Evolutionary conservation across 306 rosid genomes (phyloP).

Genomic region (Cyamopsis tetragonoloba): DNA sequence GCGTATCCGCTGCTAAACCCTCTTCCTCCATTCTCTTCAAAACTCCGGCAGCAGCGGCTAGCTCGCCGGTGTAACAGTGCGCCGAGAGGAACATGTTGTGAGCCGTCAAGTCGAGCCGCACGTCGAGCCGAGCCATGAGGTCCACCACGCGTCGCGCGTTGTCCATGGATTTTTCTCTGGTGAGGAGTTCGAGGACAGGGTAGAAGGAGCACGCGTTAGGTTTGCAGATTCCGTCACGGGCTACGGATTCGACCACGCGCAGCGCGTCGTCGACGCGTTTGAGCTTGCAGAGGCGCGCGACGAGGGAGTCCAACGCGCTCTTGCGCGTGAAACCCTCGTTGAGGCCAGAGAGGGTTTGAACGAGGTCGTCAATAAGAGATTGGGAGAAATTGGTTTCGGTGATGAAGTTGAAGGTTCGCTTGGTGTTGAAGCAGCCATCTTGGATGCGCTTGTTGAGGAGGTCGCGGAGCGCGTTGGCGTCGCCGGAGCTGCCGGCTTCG

Average conservation of each 20-base stretch:
- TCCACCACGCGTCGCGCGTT: slow-evolving; percentile 41
- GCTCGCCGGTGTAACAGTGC: slow-evolving; percentile 34
- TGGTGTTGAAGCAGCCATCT: slow-evolving; percentile 46
- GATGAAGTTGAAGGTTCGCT: slow-evolving; percentile 52
- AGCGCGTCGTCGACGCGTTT: slow-evolving; percentile 32
- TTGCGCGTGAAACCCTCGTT: slow-evolving; percentile 34
- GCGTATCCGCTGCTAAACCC: slow-evolving; percentile 33
- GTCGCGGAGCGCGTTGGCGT: slow-evolving; percentile 31
- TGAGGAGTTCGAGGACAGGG: slow-evolving; percentile 34
- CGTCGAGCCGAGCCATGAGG: slow-evolving; percentile 29
- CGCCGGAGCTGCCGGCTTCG: slow-evolving; percentile 38
- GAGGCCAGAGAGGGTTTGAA: slow-evolving; percentile 32
- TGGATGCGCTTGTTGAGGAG: slow-evolving; percentile 53
- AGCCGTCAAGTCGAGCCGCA: slow-evolving; percentile 28
- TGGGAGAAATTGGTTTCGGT: slow-evolving; percentile 24
- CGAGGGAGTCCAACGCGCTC: slow-evolving; percentile 49
- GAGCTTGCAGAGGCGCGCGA: slow-evolving; percentile 53
- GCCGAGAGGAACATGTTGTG: slow-evolving; percentile 38
- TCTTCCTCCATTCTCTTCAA: slow-evolving; percentile 34
- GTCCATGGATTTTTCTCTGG: slow-evolving; percentile 25
- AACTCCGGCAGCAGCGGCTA: slow-evolving; percentile 27
- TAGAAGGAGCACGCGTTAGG: slow-evolving; percentile 35
- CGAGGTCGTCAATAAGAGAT: slow-evolving; percentile 25
- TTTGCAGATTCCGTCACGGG: slow-evolving; percentile 9
- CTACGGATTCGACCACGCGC: slow-evolving; percentile 33